These are phyloP conservation scores for Colletotrichum sojae DNA, from an alignment of 2,329 filamentous ascomycete species.

Conservation along the genomic window DNA sequence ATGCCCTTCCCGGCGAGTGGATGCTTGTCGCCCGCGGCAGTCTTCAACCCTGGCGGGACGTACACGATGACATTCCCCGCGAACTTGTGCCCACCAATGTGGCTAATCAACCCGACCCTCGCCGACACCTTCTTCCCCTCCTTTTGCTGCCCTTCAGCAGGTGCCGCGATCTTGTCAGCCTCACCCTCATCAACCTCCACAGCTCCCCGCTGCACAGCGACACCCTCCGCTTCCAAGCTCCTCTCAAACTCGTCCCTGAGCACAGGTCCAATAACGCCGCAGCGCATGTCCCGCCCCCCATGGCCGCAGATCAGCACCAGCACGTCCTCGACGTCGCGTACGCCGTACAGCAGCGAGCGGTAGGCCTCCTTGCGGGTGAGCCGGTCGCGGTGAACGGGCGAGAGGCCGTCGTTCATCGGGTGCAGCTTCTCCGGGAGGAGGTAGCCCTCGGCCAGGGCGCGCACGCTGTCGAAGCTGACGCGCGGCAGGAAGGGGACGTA, in stretches of 20 bases:
- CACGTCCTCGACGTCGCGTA: constrained; percentile 75
- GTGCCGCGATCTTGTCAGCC: constrained; percentile 30
- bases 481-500: constrained; percentile 81
- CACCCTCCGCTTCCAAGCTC: constrained; percentile 65
- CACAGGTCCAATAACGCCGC: constrained; percentile 83
- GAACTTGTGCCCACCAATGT: constrained; percentile 89
- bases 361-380: constrained; percentile 66
- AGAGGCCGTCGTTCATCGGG: constrained; percentile 70
- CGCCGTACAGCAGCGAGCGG: constrained; percentile 66
- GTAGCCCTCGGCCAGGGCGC: constrained; percentile 75
- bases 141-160: constrained; percentile 40
- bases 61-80: constrained; percentile 90
- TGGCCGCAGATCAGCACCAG: constrained; percentile 93
- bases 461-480: constrained; percentile 67
- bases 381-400: constrained; percentile 69
- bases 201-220: constrained; percentile 63
- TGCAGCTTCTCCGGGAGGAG: constrained; percentile 76
- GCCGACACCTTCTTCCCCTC: constrained; percentile 57
- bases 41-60: constrained; percentile 70
- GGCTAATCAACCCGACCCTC: constrained; percentile 79
- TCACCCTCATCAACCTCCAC: constrained; percentile 53
- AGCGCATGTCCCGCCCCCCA: constrained; percentile 83
- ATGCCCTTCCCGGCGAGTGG: constrained; percentile 79
- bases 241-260: constrained; percentile 79
- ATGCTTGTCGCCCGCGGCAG: constrained; percentile 60